Evolutionary conservation across 495 filamentous ascomycete species (phyloP).

Genomic region (Penicillium herquei): DNA sequence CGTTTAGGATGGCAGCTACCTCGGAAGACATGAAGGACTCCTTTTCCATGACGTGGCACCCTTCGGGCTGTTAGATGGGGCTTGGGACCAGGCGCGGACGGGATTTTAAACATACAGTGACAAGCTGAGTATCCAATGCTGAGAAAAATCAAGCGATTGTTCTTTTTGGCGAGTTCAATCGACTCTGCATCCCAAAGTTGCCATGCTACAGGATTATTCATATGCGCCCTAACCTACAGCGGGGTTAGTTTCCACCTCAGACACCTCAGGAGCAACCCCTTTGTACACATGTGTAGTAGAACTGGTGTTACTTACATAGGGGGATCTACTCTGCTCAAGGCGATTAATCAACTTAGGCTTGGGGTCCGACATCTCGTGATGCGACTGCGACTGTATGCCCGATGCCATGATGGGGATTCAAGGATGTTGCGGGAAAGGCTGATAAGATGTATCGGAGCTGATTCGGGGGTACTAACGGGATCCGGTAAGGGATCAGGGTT

Average conservation of each 20-base stretch:
- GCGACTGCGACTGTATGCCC: conserved; percentile 30
- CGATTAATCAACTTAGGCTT: conserved; percentile 60
- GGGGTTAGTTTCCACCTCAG: conserved; percentile 8
- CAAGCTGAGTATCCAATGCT: conserved; percentile 96
- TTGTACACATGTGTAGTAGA: too few species aligned
- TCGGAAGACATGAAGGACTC: conserved; percentile 86
- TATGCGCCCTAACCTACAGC: conserved; percentile 69
- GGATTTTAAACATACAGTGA: conserved; percentile 69
- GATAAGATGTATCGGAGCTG: conserved; percentile 7
- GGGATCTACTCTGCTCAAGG: conserved; percentile 70
- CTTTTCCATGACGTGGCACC: conserved; percentile 91
- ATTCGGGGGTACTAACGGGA: conserved; percentile 20
- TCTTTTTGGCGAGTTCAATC: conserved; percentile 68
- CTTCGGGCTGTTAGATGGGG: conserved; percentile 39
- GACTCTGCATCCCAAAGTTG: conserved; percentile 82
- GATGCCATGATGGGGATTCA: conserved; percentile 5
- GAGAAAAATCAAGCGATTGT: conserved; percentile 86
- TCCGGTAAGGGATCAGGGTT: conserved; percentile 14
- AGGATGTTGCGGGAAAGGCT: not conserved
- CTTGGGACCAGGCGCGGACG: not conserved
- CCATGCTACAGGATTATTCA: conserved; percentile 88
- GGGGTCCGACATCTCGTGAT: conserved; percentile 23
- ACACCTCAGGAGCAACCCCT: too few species aligned
- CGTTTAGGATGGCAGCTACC: conserved; percentile 80
- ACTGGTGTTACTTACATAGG: conserved; percentile 58